Base-by-base conservation (phyloP, 108 stramenopile genomes). In the Asterionellopsis glacialis region DNA sequence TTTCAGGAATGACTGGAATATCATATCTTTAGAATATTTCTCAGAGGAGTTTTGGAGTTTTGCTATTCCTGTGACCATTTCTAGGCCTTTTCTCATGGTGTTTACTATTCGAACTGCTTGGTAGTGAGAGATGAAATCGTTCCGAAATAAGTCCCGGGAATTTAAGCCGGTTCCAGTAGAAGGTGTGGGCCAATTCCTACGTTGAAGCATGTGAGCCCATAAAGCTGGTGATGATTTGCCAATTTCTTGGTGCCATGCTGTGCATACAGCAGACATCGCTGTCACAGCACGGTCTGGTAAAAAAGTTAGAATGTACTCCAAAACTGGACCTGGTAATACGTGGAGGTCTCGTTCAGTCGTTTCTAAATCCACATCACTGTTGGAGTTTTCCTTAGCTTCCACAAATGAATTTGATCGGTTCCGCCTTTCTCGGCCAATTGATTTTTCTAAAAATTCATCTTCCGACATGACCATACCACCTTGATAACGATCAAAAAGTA, bases 401-500 rank as follows among this genome's bases (percentile, higher is more conserved):
- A 59, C 65, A 21, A 57, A 41, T 3, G 67, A 62, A 16, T 44
- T 55, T 45, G 59, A 41, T 43, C 64, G 11, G 23, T 33, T 14
- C 19, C 64, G 57, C 43, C 57, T 57, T 19, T 41, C 33, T 11
- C 64, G 57, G 11, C 56, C 56, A 43, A 21, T n/a, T n/a, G n/a
- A n/a, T n/a, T n/a, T n/a, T n/a, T n/a, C n/a, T 21, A 9, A 55
- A 50, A 55, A 28, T 19, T 55, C 63, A 7, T 65, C 72, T n/a
- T n/a, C n/a, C 13, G 64, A 28, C 10, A 76, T 5, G 10, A 73
- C 58, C 15, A 75, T 28, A 5, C 81, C 81, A 13, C 65, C 69
- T 19, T 60, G 65, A 63, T 82, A 64, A 14, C 81, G 74, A 73
- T 82, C 81, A 68, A 71, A 82, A 1, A 82, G 6, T 7, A 82